A percentile compares a stretch with the other conserved stretches of the same genome.
Conservation (phyloP, 2,329 filamentous ascomycete species). For the Diplodia mutila region DNA sequence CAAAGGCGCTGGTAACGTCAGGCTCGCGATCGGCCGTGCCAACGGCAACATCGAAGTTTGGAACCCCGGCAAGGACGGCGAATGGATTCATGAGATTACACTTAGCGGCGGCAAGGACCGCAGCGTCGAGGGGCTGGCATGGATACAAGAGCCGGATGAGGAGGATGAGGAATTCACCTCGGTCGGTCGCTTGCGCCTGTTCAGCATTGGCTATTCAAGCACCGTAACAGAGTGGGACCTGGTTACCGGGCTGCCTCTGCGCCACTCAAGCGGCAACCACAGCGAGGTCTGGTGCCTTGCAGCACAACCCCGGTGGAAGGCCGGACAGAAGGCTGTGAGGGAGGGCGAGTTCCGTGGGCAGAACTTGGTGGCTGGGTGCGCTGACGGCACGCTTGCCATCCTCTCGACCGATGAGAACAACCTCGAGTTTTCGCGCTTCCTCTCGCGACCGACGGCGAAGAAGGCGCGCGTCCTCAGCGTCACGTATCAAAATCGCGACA, state of each 20-base stretch:
- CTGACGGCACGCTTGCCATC: conserved; percentile 85
- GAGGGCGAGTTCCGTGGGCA: conserved; percentile 37
- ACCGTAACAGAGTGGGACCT: conserved; percentile 96
- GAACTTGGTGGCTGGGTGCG: conserved; percentile 84
- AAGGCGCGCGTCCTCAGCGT: conserved; percentile 89
- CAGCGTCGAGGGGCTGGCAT: conserved; percentile 87
- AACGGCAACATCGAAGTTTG: conserved; percentile 98
- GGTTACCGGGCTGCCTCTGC: conserved; percentile 72
- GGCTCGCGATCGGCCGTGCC: conserved; percentile 85
- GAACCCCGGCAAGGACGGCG: conserved; percentile 75
- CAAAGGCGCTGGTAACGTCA: conserved; percentile 39
- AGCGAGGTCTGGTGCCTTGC: conserved; percentile 97
- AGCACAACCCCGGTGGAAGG: conserved; percentile 70
- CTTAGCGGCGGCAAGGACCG: conserved; percentile 82
- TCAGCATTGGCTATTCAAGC: conserved; percentile 94
- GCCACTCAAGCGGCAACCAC: conserved; percentile 87
- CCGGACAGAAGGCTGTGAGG: conserved; percentile 28
- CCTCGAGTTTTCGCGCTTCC: conserved; percentile 75
- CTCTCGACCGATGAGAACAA: conserved; percentile 86
- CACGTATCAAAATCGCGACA: conserved; percentile 81
- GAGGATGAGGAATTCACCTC: conserved; percentile 64
- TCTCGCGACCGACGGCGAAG: conserved; percentile 78
- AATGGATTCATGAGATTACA: conserved; percentile 88
- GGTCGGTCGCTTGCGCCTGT: conserved; percentile 78
- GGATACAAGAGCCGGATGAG: conserved; percentile 85